Evolutionary conservation across 805 yeast genomes (phyloP).

Genomic region (Kodamaea jinghongensis): DNA sequence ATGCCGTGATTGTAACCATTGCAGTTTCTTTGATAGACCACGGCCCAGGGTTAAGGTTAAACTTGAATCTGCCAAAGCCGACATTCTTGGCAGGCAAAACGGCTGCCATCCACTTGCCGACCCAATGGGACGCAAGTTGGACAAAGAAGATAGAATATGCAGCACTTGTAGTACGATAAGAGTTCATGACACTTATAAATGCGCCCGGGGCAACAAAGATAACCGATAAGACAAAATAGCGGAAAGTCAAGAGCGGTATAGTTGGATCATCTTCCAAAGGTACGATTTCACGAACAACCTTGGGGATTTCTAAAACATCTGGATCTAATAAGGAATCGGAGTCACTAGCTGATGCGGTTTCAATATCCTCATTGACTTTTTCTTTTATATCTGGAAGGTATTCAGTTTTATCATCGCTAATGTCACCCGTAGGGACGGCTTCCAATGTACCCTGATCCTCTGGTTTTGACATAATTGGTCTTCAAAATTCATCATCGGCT

Average conservation of each 20-base stretch:
- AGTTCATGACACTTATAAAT: slow-evolving; percentile 37
- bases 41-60: slow-evolving; percentile 50
- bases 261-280: slow-evolving; percentile 24
- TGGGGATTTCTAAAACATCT: slow-evolving; percentile 28
- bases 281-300: slow-evolving; percentile 30
- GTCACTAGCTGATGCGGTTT: slow-evolving; percentile 7
- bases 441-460: too few species aligned
- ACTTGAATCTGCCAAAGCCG: slow-evolving; percentile 19
- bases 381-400: slow-evolving; percentile 10
- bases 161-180: slow-evolving; percentile 39
- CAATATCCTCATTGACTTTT: slow-evolving; percentile 7
- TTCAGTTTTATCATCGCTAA: not conserved
- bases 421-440: too few species aligned
- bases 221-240: slow-evolving; percentile 32
- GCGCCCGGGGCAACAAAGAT: slow-evolving; percentile 41
- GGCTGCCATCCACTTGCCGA: slow-evolving; percentile 44
- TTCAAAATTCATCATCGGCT: too few species aligned
- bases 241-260: slow-evolving; percentile 29
- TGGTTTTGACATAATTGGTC: too few species aligned
- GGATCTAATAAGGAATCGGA: slow-evolving; percentile 4
- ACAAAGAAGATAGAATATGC: slow-evolving; percentile 51
- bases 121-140: slow-evolving; percentile 46
- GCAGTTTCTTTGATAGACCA: slow-evolving; percentile 55
- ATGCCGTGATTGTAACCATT: slow-evolving; percentile 49
- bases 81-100: slow-evolving; percentile 34